Conservation (phyloP, 495 filamentous ascomycete species). For the Letharia lupina region DNA sequence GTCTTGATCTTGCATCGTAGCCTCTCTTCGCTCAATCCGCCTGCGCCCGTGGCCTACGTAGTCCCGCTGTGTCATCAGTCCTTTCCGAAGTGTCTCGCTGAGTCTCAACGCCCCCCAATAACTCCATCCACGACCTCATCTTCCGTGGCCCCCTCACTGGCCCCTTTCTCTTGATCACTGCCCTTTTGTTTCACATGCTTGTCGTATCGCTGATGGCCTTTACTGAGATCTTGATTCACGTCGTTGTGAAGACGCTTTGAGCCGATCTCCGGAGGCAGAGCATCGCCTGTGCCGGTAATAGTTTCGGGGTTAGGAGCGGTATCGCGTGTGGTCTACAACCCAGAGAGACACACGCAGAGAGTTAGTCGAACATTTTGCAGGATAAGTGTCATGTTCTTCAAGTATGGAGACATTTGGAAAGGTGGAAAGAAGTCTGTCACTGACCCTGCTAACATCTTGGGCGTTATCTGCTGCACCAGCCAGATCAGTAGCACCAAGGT, state of each 20-base stretch:
- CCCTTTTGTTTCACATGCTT: slow-evolving; percentile 39
- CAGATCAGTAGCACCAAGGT: slow-evolving; percentile 28
- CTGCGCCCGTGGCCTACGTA: too few species aligned
- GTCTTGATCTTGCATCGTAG: too few species aligned
- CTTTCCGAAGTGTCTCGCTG: slow-evolving; percentile 5
- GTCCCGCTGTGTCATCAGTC: not conserved
- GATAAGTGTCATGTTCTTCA: not conserved
- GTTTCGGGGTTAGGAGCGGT: slow-evolving; percentile 41
- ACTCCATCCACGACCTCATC: slow-evolving; percentile 26
- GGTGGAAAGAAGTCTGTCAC: not conserved
- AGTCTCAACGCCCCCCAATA: slow-evolving; percentile 31
- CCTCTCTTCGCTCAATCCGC: too few species aligned
- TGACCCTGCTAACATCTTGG: slow-evolving; percentile 41
- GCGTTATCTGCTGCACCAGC: slow-evolving; percentile 45
- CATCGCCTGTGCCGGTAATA: slow-evolving; percentile 44
- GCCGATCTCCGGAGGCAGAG: slow-evolving; percentile 38
- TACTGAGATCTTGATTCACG: slow-evolving; percentile 27
- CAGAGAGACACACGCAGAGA: not conserved
- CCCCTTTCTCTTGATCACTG: slow-evolving; percentile 36
- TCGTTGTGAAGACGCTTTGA: slow-evolving; percentile 37
- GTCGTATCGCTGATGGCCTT: slow-evolving; percentile 33
- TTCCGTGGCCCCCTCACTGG: slow-evolving; percentile 26
- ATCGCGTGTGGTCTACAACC: slow-evolving; percentile 30
- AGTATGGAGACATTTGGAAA: not conserved
- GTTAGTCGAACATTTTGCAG: not conserved